phyloP scores from a whole-genome alignment of 2,329 filamentous ascomycete species.

The Aureobasidium uvarum region DNA sequence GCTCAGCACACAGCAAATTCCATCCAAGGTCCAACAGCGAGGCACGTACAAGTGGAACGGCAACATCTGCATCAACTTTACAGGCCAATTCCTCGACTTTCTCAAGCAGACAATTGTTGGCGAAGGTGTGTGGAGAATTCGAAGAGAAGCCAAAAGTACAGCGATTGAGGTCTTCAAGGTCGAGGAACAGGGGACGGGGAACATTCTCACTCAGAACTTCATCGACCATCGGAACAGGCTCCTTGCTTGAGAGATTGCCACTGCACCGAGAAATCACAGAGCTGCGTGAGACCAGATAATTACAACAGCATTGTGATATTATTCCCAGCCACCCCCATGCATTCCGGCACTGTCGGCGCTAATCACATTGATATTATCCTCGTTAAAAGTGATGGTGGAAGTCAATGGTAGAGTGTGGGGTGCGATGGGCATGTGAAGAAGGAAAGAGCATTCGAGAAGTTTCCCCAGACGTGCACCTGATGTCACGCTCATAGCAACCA shows the following conservation, averaged over 20 bases:
- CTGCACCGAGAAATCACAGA: neutral
- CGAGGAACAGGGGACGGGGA: conserved; percentile 70
- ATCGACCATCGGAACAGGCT: conserved; percentile 25
- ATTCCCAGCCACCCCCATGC: neutral
- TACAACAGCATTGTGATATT: too few relatives aligned
- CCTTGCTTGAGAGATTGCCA: conserved; percentile 3
- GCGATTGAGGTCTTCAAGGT: conserved; percentile 71
- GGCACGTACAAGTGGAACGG: conserved; percentile 79
- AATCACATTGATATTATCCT: neutral
- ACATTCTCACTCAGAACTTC: conserved; percentile 74
- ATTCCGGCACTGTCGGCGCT: too few relatives aligned
- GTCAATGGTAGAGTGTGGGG: conserved; percentile 10
- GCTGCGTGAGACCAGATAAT: too few relatives aligned
- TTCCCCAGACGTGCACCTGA: conserved; percentile 14
- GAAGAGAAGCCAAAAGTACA: conserved; percentile 57
- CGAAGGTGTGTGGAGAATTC: conserved; percentile 81
- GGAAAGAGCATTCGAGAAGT: conserved; percentile 15
- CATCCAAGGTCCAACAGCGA: conserved; percentile 65
- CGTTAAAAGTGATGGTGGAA: neutral
- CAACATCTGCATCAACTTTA: conserved; percentile 90
- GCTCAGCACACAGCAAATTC: conserved; percentile 75
- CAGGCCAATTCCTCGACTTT: conserved; percentile 66
- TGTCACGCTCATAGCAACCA: conserved; percentile 7
- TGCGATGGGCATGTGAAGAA: neutral
- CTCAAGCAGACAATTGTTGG: conserved; percentile 52